Conservation (phyloP, 768 basidiomycete genomes). For the Suillus subluteus region DNA sequence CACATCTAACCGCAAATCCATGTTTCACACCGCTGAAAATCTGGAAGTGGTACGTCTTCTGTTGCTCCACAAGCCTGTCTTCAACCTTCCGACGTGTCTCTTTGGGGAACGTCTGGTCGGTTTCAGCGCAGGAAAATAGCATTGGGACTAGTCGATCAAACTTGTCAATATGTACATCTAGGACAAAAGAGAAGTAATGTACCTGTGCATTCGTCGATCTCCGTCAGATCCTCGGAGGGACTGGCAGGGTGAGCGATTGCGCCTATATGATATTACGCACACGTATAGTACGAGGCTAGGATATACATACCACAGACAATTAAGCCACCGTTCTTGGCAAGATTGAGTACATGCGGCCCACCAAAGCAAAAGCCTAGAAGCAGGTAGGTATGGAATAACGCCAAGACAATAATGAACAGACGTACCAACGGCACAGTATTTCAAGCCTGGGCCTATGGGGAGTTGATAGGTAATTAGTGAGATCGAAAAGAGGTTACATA, state of each 20-base stretch:
- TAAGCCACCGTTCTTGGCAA: slow-evolving; percentile 43
- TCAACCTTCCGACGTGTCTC: slow-evolving; percentile 53
- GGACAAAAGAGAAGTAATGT: slow-evolving; percentile 17
- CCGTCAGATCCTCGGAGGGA: slow-evolving; percentile 38
- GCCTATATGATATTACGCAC: slow-evolving; percentile 21
- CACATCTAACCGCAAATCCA: background rate
- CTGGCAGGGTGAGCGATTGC: slow-evolving; percentile 54
- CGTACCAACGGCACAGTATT: slow-evolving; percentile 44
- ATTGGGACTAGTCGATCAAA: slow-evolving; percentile 45
- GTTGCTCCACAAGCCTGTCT: slow-evolving; percentile 47
- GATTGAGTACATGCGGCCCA: slow-evolving; percentile 46
- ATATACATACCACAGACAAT: slow-evolving; percentile 38
- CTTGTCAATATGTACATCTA: background rate
- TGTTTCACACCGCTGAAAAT: slow-evolving; percentile 44
- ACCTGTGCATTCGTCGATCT: slow-evolving; percentile 53
- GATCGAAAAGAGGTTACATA: slow-evolving; percentile 15
- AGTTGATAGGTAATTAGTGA: slow-evolving; percentile 6
- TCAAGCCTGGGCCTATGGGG: slow-evolving; percentile 24
- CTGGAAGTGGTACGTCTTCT: slow-evolving; percentile 52
- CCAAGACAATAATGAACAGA: slow-evolving; percentile 13
- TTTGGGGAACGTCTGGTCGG: slow-evolving; percentile 49
- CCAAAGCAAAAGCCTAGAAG: slow-evolving; percentile 53
- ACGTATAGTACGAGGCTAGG: background rate
- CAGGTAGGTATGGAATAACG: slow-evolving; percentile 9
- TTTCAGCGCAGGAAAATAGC: slow-evolving; percentile 54